Conservation (phyloP, 345 rosid species). For the Cardamine occulta region DNA sequence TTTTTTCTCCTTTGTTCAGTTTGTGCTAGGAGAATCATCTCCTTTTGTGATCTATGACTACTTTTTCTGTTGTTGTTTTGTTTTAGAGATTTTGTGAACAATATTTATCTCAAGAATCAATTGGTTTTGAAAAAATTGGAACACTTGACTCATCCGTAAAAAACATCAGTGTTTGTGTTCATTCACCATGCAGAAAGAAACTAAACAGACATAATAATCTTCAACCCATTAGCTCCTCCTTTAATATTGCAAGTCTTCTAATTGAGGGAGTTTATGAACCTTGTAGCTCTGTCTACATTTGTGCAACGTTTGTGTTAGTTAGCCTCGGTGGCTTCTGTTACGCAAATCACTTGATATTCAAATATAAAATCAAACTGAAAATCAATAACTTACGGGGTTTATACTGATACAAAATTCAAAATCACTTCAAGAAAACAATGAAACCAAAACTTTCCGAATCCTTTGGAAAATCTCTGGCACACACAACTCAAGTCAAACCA, state of each 20-base stretch:
- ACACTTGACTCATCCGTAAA: background rate
- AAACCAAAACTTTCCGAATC: constrained; percentile 28
- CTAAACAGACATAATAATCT: background rate
- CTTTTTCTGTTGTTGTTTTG: background rate
- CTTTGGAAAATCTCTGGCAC: constrained; percentile 36
- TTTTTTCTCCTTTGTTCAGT: too few relatives aligned
- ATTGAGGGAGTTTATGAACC: too few relatives aligned
- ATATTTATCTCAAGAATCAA: constrained; percentile 3
- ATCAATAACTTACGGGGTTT: constrained; percentile 23
- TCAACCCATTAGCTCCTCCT: too few relatives aligned
- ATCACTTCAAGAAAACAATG: constrained; percentile 34
- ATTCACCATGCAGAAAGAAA: background rate
- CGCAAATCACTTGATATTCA: background rate
- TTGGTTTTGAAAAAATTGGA: constrained; percentile 12
- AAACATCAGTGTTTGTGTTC: background rate
- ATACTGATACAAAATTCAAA: constrained; percentile 45
- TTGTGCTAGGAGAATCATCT: constrained; percentile 13
- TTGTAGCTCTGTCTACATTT: too few relatives aligned
- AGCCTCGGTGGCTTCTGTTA: too few relatives aligned
- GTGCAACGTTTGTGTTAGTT: too few relatives aligned
- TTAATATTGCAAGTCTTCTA: too few relatives aligned
- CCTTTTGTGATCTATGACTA: constrained; percentile 22
- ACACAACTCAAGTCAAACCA: constrained; percentile 49
- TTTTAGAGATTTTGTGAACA: constrained; percentile 3
- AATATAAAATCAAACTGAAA: constrained; percentile 30